Percentiles rank a stretch among this genome's conserved stretches.
Evolutionary conservation across 441 rosid genomes (phyloP).

Genomic region (Populus hybrid): DNA sequence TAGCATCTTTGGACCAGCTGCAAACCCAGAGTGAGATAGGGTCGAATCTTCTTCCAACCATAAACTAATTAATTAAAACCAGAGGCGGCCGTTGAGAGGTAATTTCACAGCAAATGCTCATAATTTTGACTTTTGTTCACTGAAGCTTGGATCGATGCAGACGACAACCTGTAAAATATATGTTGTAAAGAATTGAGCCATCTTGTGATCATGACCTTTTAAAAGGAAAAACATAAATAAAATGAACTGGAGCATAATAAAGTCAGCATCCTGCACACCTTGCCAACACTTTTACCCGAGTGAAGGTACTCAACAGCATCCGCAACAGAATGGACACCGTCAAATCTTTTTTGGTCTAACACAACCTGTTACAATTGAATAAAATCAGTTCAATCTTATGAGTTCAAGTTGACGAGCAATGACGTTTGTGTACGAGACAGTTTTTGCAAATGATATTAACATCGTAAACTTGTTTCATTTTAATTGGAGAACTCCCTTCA

Average conservation of each 20-base stretch:
- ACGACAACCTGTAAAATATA: constrained; percentile 64
- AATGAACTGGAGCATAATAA: not conserved
- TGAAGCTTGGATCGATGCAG: constrained; percentile 68
- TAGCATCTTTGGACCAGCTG: too few relatives aligned
- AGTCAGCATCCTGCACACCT: constrained; percentile 39
- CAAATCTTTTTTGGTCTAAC: constrained; percentile 69
- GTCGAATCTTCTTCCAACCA: too few relatives aligned
- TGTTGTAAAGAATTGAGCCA: not conserved
- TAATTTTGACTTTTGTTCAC: constrained; percentile 49
- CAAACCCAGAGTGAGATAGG: too few relatives aligned
- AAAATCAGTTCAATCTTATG: not conserved
- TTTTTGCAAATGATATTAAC: not conserved
- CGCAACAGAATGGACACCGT: constrained; percentile 65
- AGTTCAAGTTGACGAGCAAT: not conserved
- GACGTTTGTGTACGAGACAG: not conserved
- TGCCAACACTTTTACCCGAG: constrained; percentile 95
- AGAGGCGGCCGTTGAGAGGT: too few relatives aligned
- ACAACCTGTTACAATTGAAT: constrained; percentile 41
- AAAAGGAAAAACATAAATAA: not conserved
- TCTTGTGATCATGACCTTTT: not conserved
- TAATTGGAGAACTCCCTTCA: too few relatives aligned
- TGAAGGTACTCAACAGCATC: constrained; percentile 98
- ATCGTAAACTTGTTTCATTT: not conserved
- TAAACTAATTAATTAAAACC: too few relatives aligned
- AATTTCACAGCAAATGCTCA: constrained; percentile 30